These are phyloP conservation scores for Ophiostoma montium DNA, from an alignment of 2,329 filamentous ascomycete species.

Conservation along the genomic window DNA sequence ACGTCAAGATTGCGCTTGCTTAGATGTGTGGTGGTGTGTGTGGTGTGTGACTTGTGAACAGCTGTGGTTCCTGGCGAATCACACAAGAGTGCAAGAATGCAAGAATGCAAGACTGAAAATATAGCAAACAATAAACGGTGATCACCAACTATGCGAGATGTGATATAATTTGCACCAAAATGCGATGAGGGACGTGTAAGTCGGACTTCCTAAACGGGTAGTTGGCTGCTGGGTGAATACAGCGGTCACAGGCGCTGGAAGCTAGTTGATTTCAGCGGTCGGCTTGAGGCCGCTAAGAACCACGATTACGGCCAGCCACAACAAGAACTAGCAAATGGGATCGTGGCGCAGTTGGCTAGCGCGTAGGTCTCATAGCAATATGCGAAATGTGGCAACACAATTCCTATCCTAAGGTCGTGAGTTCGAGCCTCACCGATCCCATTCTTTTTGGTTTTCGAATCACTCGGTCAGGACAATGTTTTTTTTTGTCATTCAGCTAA, in stretches of 20 bases:
- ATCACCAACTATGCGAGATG: background rate
- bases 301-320: background rate
- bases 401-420: conserved; percentile 13
- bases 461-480: too few species aligned
- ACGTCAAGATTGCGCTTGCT: background rate
- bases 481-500: background rate
- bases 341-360: conserved; percentile 4
- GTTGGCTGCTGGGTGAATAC: too few species aligned
- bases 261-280: too few species aligned
- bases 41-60: background rate
- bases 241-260: too few species aligned
- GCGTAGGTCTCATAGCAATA: conserved; percentile 1
- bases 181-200: too few species aligned
- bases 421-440: conserved; percentile 15
- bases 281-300: too few species aligned
- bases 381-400: background rate
- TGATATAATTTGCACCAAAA: background rate
- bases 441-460: conserved; percentile 1
- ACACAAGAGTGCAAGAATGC: background rate
- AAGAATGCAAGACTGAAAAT: too few species aligned
- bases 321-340: background rate
- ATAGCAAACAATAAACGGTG: background rate
- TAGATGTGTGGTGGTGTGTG: background rate
- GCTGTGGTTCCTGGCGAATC: background rate
- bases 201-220: too few species aligned